These are phyloP conservation scores for Ceratocystis albifundus DNA, from an alignment of 2,329 filamentous ascomycete species.

Conservation along the genomic window DNA sequence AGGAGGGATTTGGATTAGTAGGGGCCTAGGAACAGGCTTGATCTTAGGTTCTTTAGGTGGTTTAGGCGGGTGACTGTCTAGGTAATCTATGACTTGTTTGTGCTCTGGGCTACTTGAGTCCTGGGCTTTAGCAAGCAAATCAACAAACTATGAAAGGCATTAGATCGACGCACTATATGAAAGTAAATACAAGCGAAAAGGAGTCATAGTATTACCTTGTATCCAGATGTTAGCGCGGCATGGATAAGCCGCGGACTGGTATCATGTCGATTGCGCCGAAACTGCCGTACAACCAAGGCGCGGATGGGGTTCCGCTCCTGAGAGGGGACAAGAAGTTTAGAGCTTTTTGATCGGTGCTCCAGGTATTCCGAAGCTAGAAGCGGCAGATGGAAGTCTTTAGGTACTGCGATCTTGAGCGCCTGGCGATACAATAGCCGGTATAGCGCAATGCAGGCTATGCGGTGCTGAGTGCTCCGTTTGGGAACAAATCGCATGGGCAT, in stretches of 20 bases:
- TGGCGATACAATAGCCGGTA: constrained; percentile 58
- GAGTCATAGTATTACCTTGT: constrained; percentile 43
- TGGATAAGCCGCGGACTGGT: constrained; percentile 49
- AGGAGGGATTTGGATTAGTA: constrained; percentile 30
- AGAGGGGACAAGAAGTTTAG: neutral
- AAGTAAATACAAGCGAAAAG: neutral
- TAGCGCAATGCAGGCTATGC: constrained; percentile 52
- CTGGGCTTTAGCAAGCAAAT: constrained; percentile 34
- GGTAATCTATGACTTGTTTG: constrained; percentile 30
- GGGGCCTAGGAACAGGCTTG: constrained; percentile 27
- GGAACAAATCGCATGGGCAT: constrained; percentile 34
- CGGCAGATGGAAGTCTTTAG: constrained; percentile 32
- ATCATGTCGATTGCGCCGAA: constrained; percentile 47
- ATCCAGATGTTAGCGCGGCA: constrained; percentile 54
- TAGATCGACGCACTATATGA: neutral
- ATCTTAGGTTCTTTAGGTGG: constrained; percentile 25
- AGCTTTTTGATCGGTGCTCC: neutral
- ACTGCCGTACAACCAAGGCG: constrained; percentile 49
- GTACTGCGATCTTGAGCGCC: constrained; percentile 42
- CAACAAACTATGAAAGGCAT: constrained; percentile 31
- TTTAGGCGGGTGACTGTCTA: constrained; percentile 9
- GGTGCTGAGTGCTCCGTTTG: constrained; percentile 42
- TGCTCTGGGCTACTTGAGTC: constrained; percentile 33
- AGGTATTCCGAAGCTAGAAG: constrained; percentile 3
- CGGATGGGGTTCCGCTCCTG: constrained; percentile 37